These are phyloP conservation scores for Isatis tinctoria DNA, from an alignment of 345 rosid species.

Conservation along the genomic window DNA sequence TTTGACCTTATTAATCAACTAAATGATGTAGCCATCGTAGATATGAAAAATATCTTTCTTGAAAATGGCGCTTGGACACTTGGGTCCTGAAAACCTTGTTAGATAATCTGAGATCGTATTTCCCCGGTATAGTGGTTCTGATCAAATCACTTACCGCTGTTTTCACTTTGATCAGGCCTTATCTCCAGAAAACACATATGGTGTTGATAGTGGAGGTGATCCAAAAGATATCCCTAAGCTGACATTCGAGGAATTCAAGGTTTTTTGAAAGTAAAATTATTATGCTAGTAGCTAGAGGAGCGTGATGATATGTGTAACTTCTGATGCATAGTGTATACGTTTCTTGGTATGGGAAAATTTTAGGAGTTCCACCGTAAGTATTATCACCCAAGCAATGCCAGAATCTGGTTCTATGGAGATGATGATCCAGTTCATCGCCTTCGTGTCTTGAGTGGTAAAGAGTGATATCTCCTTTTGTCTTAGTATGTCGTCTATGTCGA, in stretches of 20 bases:
- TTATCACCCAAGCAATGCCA: slow-evolving; percentile 94
- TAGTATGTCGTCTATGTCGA: not conserved
- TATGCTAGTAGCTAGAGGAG: slow-evolving; percentile 1
- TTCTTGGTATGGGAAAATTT: slow-evolving; percentile 10
- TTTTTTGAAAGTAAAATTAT: slow-evolving; percentile 4
- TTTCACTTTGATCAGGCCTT: slow-evolving; percentile 55
- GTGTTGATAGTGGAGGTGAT: slow-evolving; percentile 99
- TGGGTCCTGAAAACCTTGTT: not conserved
- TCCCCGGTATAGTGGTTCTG: slow-evolving; percentile 2
- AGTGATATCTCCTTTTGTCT: slow-evolving; percentile 3
- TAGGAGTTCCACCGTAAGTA: slow-evolving; percentile 90
- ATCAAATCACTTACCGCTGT: not conserved
- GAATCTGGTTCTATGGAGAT: slow-evolving; percentile 98
- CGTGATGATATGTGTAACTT: not conserved
- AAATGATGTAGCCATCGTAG: not conserved
- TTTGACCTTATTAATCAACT: slow-evolving; percentile 6
- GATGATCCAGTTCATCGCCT: slow-evolving; percentile 84
- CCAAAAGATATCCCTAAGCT: slow-evolving; percentile 83
- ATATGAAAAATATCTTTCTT: not conserved
- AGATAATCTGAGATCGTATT: not conserved
- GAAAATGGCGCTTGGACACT: not conserved
- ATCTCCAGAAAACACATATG: slow-evolving; percentile 86
- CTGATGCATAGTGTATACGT: slow-evolving; percentile 4
- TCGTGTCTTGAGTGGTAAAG: slow-evolving; percentile 74
- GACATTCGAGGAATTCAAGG: slow-evolving; percentile 91